Conservation (phyloP, 2,329 filamentous ascomycete species). For the Ascochyta lentis region DNA sequence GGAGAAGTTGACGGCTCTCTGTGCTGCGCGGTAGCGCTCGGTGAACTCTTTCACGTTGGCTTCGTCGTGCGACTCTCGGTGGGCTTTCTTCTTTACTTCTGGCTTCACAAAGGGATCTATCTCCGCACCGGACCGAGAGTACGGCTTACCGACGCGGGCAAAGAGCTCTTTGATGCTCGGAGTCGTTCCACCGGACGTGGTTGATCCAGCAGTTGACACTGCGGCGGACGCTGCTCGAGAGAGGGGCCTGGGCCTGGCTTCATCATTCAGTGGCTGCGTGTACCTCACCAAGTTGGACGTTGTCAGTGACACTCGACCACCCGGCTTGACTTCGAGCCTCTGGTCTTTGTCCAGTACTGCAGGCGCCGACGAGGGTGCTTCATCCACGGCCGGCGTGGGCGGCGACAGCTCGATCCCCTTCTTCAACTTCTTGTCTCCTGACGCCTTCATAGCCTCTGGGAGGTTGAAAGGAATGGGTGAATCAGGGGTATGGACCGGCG, state of each 20-base stretch:
- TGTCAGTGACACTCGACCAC: conserved; percentile 17
- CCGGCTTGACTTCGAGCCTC: conserved; percentile 4
- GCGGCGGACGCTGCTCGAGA: conserved; percentile 10
- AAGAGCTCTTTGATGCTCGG: conserved; percentile 34
- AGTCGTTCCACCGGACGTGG: conserved; percentile 23
- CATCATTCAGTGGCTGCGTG: conserved; percentile 23
- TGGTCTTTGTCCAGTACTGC: not conserved
- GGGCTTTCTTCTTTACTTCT: conserved; percentile 16
- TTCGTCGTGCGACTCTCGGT: conserved; percentile 26
- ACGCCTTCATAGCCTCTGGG: not conserved
- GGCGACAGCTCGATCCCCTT: not conserved
- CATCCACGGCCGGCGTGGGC: not conserved
- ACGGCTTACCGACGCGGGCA: conserved; percentile 29
- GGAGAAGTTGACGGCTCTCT: conserved; percentile 36
- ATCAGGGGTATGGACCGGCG: conserved; percentile 2
- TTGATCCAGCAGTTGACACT: conserved; percentile 17
- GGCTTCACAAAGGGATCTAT: conserved; percentile 23
- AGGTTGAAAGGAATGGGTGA: conserved; percentile 24
- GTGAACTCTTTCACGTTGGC: conserved; percentile 25
- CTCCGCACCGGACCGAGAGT: conserved; percentile 21
- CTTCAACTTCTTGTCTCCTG: conserved; percentile 2
- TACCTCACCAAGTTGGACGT: conserved; percentile 26
- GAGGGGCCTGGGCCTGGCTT: conserved; percentile 17
- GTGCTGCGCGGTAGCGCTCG: conserved; percentile 17
- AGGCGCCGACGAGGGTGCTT: not conserved